Evolutionary conservation across 257 asterid genomes (phyloP).

Genomic region (Ligustrum vulgare): DNA sequence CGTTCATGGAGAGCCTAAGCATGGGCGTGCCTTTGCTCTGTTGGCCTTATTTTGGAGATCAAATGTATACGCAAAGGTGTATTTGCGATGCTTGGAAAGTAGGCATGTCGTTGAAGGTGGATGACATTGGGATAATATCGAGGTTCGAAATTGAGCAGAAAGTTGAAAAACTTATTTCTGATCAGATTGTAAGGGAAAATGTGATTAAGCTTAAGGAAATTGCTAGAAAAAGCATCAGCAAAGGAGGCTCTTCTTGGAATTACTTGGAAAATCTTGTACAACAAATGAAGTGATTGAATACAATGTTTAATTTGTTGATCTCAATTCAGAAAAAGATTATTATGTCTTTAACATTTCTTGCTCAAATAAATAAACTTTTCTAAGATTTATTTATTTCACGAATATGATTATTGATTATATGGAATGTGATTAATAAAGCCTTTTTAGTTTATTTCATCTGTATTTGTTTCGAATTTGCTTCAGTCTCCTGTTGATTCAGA

Average conservation of each 20-base stretch:
- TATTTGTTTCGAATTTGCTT: no score
- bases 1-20: constrained; percentile 57
- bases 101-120: constrained; percentile 36
- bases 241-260: constrained; percentile 45
- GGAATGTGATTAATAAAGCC: no score
- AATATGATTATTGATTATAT: no score
- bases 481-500: no score
- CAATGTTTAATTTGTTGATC: no score
- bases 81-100: constrained; percentile 51
- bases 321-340: no score
- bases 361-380: no score
- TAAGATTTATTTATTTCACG: no score
- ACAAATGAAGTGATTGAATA: constrained; percentile 20
- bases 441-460: no score
- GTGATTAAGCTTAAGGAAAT: constrained; percentile 30
- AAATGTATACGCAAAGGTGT: constrained; percentile 41
- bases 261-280: constrained; percentile 17
- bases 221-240: constrained; percentile 34
- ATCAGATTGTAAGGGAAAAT: constrained; percentile 35
- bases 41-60: constrained; percentile 73
- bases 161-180: constrained; percentile 37
- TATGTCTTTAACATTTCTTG: no score
- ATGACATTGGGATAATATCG: constrained; percentile 40
- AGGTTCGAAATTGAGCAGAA: constrained; percentile 39
- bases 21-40: constrained; percentile 59